These are phyloP conservation scores for Galium porrigens DNA, from an alignment of 305 asterid species.

Conservation along the genomic window DNA sequence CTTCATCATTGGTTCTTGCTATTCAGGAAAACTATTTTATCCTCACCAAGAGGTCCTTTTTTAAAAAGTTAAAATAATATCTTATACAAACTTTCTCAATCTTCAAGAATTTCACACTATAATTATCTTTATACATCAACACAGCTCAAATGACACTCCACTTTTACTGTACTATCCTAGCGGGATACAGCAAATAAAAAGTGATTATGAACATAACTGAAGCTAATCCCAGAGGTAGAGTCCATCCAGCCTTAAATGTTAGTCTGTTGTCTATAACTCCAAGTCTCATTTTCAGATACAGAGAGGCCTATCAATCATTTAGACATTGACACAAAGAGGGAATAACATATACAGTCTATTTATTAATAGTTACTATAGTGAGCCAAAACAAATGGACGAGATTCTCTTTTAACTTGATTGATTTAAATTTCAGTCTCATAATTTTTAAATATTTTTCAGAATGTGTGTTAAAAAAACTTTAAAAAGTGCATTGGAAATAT, in stretches of 20 bases:
- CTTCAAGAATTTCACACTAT: neutral
- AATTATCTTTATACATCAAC: neutral
- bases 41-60: neutral
- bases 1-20: neutral
- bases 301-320: neutral
- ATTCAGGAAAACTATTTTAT: neutral
- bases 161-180: neutral
- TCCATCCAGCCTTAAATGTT: neutral
- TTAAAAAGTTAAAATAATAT: neutral
- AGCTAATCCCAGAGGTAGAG: neutral
- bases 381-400: neutral
- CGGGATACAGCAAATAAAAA: neutral
- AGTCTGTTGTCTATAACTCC: neutral
- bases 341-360: neutral
- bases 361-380: neutral
- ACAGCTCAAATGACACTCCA: neutral
- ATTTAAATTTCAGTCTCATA: too few species aligned
- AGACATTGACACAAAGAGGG: neutral
- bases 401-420: neutral
- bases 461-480: neutral
- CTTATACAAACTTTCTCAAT: neutral
- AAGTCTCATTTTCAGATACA: conserved; percentile 1
- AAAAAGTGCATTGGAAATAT: neutral
- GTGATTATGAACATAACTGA: neutral
- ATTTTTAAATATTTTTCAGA: too few species aligned